Evolutionary conservation across 352 stramenopile species (phyloP).

Genomic region (Thraustochytrium sp.): DNA sequence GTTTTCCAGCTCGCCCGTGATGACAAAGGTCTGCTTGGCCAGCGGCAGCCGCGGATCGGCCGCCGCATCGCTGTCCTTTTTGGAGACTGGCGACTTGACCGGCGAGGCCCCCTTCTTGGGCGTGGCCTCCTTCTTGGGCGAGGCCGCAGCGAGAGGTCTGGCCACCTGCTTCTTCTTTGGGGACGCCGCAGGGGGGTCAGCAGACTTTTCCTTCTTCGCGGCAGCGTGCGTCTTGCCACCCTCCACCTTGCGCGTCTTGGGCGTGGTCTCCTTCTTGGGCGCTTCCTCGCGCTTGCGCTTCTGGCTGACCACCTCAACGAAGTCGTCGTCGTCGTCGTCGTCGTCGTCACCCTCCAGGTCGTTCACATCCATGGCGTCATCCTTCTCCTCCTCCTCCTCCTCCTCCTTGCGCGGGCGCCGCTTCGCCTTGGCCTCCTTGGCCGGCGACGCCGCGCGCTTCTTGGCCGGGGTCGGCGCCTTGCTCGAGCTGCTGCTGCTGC

Average conservation of each 20-base stretch:
- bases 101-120: neutral
- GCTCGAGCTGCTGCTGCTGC: no score
- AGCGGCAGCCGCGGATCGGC: neutral
- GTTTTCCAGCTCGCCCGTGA: conserved; percentile 4
- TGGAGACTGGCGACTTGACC: neutral
- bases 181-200: neutral
- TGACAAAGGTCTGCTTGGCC: conserved; percentile 2
- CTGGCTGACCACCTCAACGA: no score
- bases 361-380: neutral
- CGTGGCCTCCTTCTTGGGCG: neutral
- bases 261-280: neutral
- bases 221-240: neutral
- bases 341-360: neutral
- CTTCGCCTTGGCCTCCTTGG: neutral
- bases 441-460: neutral
- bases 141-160: no score
- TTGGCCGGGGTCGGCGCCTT: no score
- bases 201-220: neutral
- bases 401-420: neutral
- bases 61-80: neutral
- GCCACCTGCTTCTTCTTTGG: neutral
- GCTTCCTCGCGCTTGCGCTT: no score
- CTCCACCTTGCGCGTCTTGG: neutral
- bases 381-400: neutral
- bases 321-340: neutral